A percentile compares a stretch with the other conserved stretches of the same genome.
Evolutionary conservation across 1,284 basidiomycete genomes (phyloP).

Genomic region (Leccinum pachyderme): DNA sequence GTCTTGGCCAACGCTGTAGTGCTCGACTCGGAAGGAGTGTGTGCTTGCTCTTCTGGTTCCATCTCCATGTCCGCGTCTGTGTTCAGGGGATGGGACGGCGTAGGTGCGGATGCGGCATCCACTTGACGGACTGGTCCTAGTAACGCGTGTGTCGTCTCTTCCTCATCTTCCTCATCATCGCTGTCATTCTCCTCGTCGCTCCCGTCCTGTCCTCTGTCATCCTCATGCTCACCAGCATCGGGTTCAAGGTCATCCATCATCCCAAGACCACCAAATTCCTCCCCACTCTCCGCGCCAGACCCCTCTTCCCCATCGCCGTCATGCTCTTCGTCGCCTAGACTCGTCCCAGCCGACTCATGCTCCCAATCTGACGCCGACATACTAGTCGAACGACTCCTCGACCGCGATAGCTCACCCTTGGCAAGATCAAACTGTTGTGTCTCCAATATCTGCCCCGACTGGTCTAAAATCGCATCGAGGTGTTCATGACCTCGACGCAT

Average conservation of each 20-base stretch:
- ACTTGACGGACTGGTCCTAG: constrained; percentile 19
- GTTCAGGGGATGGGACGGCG: constrained; percentile 1
- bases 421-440: constrained; percentile 76
- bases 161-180: constrained; percentile 14
- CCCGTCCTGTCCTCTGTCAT: constrained; percentile 4
- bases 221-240: constrained; percentile 8
- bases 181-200: constrained; percentile 14
- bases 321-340: constrained; percentile 26
- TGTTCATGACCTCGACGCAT: constrained; percentile 76
- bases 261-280: constrained; percentile 25
- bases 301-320: constrained; percentile 19
- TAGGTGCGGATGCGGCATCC: neutral
- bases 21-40: constrained; percentile 10
- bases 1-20: neutral
- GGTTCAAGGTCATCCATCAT: constrained; percentile 14
- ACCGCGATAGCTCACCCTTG: constrained; percentile 40
- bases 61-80: constrained; percentile 4
- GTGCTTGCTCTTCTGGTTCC: neutral
- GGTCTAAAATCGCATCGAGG: constrained; percentile 86
- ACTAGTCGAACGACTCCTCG: constrained; percentile 56
- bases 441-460: constrained; percentile 85
- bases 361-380: constrained; percentile 40
- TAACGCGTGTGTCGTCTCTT: constrained; percentile 33
- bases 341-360: constrained; percentile 49
- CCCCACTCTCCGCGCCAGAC: constrained; percentile 24